A percentile compares a stretch with the other conserved stretches of the same genome.
phyloP scores from a whole-genome alignment of 306 rosid species.

The Boehmeria nivea region DNA sequence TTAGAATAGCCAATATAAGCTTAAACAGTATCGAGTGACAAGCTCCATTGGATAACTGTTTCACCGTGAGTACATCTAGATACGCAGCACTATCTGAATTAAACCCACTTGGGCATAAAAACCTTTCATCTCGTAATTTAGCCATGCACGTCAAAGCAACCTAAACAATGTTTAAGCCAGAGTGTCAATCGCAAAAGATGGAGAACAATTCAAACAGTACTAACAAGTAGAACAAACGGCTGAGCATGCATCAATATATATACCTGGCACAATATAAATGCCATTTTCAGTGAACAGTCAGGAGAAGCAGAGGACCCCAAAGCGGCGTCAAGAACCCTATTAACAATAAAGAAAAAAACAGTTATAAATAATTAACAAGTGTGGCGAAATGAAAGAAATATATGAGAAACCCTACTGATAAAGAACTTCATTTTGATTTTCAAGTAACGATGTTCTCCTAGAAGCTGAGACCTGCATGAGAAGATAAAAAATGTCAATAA shows the following conservation, averaged over 20 bases:
- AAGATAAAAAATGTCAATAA: background rate
- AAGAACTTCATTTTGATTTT: slow-evolving; percentile 73
- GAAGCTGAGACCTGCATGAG: slow-evolving; percentile 64
- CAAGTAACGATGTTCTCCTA: slow-evolving; percentile 76
- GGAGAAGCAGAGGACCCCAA: slow-evolving; percentile 89
- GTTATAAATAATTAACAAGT: slow-evolving; percentile 12
- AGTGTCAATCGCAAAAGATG: slow-evolving; percentile 8
- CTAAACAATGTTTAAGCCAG: slow-evolving; percentile 34
- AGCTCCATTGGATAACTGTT: slow-evolving; percentile 89
- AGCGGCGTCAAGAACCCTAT: slow-evolving; percentile 77
- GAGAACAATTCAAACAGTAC: slow-evolving; percentile 10
- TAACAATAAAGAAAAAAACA: slow-evolving; percentile 9
- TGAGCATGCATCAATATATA: background rate
- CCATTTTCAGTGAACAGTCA: slow-evolving; percentile 93
- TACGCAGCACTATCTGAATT: slow-evolving; percentile 69
- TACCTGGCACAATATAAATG: slow-evolving; percentile 87
- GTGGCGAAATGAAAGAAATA: background rate
- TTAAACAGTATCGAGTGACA: slow-evolving; percentile 84
- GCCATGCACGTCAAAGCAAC: slow-evolving; percentile 97
- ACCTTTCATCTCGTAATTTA: slow-evolving; percentile 91
- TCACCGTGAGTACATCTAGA: slow-evolving; percentile 72
- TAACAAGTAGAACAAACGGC: slow-evolving; percentile 5
- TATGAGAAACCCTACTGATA: slow-evolving; percentile 62
- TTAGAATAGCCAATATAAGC: slow-evolving; percentile 74
- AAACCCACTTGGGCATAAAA: slow-evolving; percentile 65